Conservation (phyloP, 2,329 filamentous ascomycete species). For the Fusarium chuoi region DNA sequence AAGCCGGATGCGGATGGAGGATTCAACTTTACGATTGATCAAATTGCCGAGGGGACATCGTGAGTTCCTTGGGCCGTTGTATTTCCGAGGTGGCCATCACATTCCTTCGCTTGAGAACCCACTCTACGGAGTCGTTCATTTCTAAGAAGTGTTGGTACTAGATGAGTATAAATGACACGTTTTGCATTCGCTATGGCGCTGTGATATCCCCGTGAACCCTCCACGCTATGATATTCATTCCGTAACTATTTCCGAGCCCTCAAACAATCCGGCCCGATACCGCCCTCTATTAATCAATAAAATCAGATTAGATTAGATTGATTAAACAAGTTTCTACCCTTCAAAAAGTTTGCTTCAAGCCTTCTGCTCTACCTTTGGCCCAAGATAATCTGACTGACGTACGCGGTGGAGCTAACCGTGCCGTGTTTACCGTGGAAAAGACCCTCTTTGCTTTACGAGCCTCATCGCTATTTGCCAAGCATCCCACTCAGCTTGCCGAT, state of each 20-base stretch:
- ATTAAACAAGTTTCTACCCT: background rate
- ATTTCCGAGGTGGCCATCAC: background rate
- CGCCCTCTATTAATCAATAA: background rate
- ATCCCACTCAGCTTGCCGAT: slow-evolving; percentile 29
- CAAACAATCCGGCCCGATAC: background rate
- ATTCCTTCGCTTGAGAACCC: background rate
- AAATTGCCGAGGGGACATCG: background rate
- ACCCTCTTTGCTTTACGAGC: background rate
- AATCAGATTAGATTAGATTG: slow-evolving; percentile 41
- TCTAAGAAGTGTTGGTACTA: background rate
- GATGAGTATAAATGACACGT: background rate
- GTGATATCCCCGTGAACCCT: background rate
- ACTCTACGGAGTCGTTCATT: background rate
- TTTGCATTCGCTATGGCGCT: background rate
- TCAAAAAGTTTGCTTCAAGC: background rate
- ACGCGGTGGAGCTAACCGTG: slow-evolving; percentile 13
- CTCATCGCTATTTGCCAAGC: background rate
- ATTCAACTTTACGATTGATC: background rate
- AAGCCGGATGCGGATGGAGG: background rate
- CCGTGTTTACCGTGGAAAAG: slow-evolving; percentile 19
- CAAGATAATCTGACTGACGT: slow-evolving; percentile 7
- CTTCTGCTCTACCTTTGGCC: background rate
- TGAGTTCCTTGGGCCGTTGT: background rate
- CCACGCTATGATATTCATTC: background rate
- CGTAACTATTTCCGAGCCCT: background rate